phyloP scores from a whole-genome alignment of 1,284 basidiomycete genomes.

The Amylostereum areolatum region DNA sequence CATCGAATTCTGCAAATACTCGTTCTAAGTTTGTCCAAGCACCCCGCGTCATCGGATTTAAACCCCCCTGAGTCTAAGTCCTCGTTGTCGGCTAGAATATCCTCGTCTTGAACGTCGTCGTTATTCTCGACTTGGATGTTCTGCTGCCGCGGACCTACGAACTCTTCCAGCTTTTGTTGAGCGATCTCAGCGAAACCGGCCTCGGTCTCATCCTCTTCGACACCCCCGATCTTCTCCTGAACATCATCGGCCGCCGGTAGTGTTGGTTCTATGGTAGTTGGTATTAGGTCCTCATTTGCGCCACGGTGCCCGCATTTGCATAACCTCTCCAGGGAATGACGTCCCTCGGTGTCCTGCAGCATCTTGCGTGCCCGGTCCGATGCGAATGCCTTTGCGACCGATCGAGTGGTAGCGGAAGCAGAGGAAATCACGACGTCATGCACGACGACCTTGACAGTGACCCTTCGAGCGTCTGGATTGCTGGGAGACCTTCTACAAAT shows the following conservation, averaged over 20 bases:
- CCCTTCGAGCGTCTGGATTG: constrained; percentile 30
- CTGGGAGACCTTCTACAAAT: constrained; percentile 42
- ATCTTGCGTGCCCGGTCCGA: constrained; percentile 51
- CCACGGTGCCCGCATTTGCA: constrained; percentile 40
- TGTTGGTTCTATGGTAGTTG: not conserved
- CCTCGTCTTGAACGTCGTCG: not conserved
- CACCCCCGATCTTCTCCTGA: constrained; percentile 15
- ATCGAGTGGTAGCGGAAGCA: constrained; percentile 45
- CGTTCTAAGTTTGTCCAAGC: no score
- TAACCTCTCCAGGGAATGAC: constrained; percentile 38
- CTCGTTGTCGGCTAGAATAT: not conserved
- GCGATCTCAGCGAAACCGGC: constrained; percentile 32
- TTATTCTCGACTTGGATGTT: constrained; percentile 8
- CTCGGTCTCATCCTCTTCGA: constrained; percentile 29
- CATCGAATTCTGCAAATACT: no score
- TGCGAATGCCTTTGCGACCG: constrained; percentile 58
- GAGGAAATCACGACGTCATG: constrained; percentile 43
- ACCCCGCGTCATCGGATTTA: no score
- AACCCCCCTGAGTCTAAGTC: no score
- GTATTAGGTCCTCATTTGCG: not conserved
- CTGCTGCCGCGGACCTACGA: constrained; percentile 5
- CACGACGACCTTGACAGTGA: constrained; percentile 46
- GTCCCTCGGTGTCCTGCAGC: constrained; percentile 40
- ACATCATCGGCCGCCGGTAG: constrained; percentile 2
- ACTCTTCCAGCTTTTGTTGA: constrained; percentile 18